Conservation (phyloP, 73 alveolate genomes). For the Paramecium sonneborni region DNA sequence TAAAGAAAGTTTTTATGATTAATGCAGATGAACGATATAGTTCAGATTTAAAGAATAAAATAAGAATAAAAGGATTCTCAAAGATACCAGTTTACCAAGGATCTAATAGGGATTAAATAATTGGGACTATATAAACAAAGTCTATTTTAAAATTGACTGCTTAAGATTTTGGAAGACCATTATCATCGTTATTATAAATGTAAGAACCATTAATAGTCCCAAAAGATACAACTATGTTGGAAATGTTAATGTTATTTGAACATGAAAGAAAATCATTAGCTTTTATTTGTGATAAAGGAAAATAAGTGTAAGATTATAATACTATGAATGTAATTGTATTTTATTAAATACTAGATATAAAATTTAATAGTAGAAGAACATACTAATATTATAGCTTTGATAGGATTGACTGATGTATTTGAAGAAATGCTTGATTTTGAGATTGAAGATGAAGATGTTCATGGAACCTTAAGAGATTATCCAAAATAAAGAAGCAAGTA, state of each 20-base stretch:
- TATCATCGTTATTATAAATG: background rate
- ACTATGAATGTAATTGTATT: constrained; percentile 50
- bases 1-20: constrained; percentile 69
- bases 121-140: constrained; percentile 75
- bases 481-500: background rate
- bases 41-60: constrained; percentile 65
- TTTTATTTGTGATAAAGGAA: constrained; percentile 35
- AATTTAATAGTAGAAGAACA: background rate
- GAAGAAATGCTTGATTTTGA: constrained; percentile 67
- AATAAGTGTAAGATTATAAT: background rate
- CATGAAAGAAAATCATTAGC: constrained; percentile 48
- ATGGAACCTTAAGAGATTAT: constrained; percentile 43
- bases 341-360: background rate
- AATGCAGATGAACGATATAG: constrained; percentile 64
- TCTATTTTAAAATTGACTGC: background rate
- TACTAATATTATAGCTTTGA: background rate
- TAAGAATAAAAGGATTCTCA: constrained; percentile 75
- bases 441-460: constrained; percentile 64
- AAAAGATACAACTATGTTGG: constrained; percentile 59
- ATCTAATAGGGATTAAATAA: constrained; percentile 57
- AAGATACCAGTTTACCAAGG: constrained; percentile 77
- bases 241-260: constrained; percentile 47
- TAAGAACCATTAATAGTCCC: constrained; percentile 46
- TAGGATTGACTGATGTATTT: constrained; percentile 57
- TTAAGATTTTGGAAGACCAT: constrained; percentile 31